Conservation (phyloP, 23 red algal genomes). For the Cyanidium caldarium region DNA sequence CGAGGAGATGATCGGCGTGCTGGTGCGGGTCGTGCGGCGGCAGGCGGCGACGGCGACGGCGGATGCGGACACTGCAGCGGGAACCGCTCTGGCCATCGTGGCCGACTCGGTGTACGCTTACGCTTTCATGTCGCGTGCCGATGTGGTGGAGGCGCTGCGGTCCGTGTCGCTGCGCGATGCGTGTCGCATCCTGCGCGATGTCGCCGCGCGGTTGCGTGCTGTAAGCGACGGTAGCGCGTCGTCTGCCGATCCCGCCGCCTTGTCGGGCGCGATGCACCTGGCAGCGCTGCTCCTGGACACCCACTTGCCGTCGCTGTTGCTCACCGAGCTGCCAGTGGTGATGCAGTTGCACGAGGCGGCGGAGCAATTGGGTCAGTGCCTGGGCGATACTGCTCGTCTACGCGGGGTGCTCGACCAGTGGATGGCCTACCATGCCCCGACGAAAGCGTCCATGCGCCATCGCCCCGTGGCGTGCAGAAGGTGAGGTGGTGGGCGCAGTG, state of each 20-base stretch:
- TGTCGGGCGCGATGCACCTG: not conserved
- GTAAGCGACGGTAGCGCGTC: not conserved
- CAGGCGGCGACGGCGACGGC: not conserved
- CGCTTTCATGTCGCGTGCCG: not conserved
- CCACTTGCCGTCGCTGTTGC: not conserved
- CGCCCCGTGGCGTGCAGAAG: too few species aligned
- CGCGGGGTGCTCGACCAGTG: not conserved
- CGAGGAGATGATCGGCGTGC: not conserved
- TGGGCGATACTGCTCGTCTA: not conserved
- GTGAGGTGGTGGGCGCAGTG: too few species aligned
- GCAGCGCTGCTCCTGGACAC: not conserved
- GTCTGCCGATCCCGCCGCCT: too few species aligned
- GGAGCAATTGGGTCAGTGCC: not conserved
- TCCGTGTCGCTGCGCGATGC: not conserved
- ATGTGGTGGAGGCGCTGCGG: not conserved
- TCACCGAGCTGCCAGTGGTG: not conserved
- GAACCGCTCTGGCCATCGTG: too few species aligned
- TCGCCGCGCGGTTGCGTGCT: not conserved
- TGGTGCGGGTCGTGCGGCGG: not conserved
- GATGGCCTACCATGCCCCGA: too few species aligned
- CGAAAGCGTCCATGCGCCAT: too few species aligned
- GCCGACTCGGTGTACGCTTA: not conserved
- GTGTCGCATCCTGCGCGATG: not conserved
- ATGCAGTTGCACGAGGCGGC: not conserved
- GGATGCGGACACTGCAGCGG: not conserved